phyloP scores from a whole-genome alignment of 768 basidiomycete species.

The Bullera alba region DNA sequence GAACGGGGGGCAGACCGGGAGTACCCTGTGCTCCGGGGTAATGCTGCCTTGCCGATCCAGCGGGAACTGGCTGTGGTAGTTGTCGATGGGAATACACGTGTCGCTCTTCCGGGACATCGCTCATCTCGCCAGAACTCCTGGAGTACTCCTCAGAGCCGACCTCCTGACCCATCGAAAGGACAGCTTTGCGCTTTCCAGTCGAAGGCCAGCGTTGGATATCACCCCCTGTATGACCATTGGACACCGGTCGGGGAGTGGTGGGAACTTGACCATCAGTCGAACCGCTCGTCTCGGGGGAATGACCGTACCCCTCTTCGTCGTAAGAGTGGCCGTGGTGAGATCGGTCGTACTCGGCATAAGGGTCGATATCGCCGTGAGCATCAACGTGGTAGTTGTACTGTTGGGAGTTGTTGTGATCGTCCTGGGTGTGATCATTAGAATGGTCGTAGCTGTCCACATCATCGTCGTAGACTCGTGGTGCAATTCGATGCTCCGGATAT shows the following conservation, averaged over 20 bases:
- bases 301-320: not conserved
- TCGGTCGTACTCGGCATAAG: not conserved
- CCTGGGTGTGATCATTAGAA: too few relatives aligned
- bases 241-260: not conserved
- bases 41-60: too few relatives aligned
- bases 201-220: not conserved
- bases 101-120: too few relatives aligned
- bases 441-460: not conserved
- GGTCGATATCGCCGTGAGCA: not conserved
- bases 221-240: too few relatives aligned
- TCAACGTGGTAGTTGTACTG: not conserved
- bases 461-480: not conserved
- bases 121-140: too few relatives aligned
- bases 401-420: not conserved
- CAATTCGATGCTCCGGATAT: too few relatives aligned
- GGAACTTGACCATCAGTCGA: not conserved
- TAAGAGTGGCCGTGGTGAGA: not conserved
- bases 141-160: too few relatives aligned
- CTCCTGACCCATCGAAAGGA: not conserved
- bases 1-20: conserved; percentile 4
- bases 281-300: not conserved
- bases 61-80: not conserved
- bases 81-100: too few relatives aligned
- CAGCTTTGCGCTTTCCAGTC: not conserved
- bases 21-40: too few relatives aligned